Base-by-base conservation (phyloP, 495 filamentous ascomycete genomes). In the Podospora fimiseda region DNA sequence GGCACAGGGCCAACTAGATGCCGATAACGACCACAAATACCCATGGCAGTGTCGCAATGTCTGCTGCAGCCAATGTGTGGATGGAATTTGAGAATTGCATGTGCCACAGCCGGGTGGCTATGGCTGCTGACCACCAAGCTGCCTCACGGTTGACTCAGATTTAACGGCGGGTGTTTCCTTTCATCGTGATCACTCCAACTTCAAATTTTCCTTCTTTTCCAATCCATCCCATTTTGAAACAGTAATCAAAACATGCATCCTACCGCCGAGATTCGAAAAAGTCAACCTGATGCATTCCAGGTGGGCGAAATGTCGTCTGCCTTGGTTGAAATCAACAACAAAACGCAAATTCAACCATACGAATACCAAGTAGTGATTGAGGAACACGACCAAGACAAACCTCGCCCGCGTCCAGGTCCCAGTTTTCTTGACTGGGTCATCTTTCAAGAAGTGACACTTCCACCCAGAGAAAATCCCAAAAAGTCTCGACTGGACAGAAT, bases 281-380 rank as follows among this genome's bases (percentile, higher is more conserved):
- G 15, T n/a, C 42, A 22, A 44, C 22, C 14, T 6, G 23, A 16
- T 1, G 63, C 69, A 44, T 77, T 75, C 0, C 47, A 23, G 13
- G 27, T 37, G 8, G 30, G n/a, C 42, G 45, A 7, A 13, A 53
- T 53, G 51, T 21, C 36, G 2, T 41, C 52, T 8, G 30, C 44
- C 9, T 27, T 43, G 11, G 44, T 43, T 14, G 44, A 47, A 23
- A 47, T 24, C 22, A 47, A 40, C 11, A 27, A 36, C 30, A 21
- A 53, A 2, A 37, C n/a, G 14, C 52, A 54, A 9, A 14, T 54
- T 6, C 52, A 49, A 38, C 44, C 37, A 37, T 43, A 48, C 18
- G 20, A 19, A 16, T 11, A 21, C 33, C 2, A 18, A 14, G 20
- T 1, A 42, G 20, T 53, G 1, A 38, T 53, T 8, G 51, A 45